A percentile compares a stretch with the other conserved stretches of the same genome.
Conservation (phyloP, 2,329 filamentous ascomycete species). For the Venturia nashicola region DNA sequence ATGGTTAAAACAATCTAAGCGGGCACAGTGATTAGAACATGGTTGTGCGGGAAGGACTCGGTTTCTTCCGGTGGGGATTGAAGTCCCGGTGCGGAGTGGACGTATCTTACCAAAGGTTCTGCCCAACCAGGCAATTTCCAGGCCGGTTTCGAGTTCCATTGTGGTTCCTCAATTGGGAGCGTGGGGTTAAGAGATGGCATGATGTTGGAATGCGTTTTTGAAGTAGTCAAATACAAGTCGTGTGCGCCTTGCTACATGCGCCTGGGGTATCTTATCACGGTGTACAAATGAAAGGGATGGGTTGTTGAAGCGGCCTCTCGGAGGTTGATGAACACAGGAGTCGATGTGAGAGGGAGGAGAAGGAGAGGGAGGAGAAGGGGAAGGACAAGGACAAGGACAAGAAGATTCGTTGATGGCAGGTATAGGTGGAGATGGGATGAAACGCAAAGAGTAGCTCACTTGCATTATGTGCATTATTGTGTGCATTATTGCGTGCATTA, state of each 20-base stretch:
- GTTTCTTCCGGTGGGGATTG: neutral
- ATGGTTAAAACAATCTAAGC: slow-evolving; percentile 37
- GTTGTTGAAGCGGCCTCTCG: neutral
- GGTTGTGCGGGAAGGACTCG: neutral
- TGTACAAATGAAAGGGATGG: neutral
- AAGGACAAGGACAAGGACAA: no score
- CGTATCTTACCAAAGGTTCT: slow-evolving; percentile 28
- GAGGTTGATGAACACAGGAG: no score
- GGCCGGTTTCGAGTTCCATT: slow-evolving; percentile 29
- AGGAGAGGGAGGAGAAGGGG: no score
- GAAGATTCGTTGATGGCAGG: no score
- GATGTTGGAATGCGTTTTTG: neutral
- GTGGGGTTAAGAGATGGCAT: slow-evolving; percentile 7
- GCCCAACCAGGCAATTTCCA: slow-evolving; percentile 31
- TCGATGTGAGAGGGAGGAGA: no score
- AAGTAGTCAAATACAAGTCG: neutral
- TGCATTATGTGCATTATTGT: no score
- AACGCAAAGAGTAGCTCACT: no score
- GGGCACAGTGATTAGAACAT: neutral
- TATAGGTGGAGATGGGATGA: no score
- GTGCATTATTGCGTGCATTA: no score
- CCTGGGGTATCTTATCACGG: neutral
- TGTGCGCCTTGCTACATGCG: neutral
- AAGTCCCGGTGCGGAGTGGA: neutral
- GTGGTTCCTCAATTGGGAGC: slow-evolving; percentile 15